Evolutionary conservation across 2,329 filamentous ascomycete species (phyloP), one percentile per base, ranked within the genome.

Genomic region (Periconia sp.): DNA sequence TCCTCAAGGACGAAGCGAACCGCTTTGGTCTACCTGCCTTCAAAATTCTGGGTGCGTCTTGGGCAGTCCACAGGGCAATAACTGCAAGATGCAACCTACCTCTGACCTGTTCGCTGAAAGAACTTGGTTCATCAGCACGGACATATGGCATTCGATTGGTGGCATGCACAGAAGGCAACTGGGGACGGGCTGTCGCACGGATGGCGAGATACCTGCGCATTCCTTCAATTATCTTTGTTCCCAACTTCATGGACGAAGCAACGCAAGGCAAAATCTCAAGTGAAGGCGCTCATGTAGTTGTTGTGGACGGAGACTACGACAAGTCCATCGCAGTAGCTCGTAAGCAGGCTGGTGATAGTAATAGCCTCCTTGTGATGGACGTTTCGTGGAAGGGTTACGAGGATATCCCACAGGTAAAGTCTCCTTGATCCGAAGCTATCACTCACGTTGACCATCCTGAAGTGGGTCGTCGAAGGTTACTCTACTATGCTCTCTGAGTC

Each of bases 381-480:
- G 85, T 80, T 7, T 79, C 83, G 0, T 87, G 87, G 56, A 76
- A 79, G 0, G 84, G 81, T 2, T 89, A 88, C 54, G 78, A 84
- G 33, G 74, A 82, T 26, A 79, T 90, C 4, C 86, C 88, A 0
- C 65, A 74, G 67, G 81, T 80, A 41, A 46, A 66, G 46, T 4
- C 11, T 19, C 16, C 10, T 18, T 10, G 28, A 10, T 11, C 36
- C 11, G 16, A 11, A 25, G n/a, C n/a, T 22, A 32, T 26, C n/a
- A 15, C 15, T 25, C 5, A 25, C 34, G 37, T 35, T 42, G 25
- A 59, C 45, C 50, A 24, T 1, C 17, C n/a, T 30, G 10, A 33
- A 81, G 66, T 91, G 86, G 83, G 86, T 92, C 16, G 85, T 90
- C 0, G 83, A 92, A 47, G 89, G 89, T 0, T 94, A 92, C 57